Base-by-base conservation (phyloP, 495 filamentous ascomycete genomes). In the Tuber brumale region DNA sequence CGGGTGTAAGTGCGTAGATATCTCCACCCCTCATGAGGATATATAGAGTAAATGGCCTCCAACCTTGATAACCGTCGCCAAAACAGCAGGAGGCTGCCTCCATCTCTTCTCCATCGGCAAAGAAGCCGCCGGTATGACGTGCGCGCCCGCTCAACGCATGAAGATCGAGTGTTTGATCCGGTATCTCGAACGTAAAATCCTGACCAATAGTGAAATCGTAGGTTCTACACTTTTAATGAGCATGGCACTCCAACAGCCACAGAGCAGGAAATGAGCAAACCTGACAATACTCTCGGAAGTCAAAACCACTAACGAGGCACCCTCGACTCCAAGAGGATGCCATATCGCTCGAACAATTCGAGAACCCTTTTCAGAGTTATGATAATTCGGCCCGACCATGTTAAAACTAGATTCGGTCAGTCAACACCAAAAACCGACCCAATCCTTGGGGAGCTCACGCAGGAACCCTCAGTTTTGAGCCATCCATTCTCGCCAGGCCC, bases 1-100 rank as follows among this genome's bases (percentile, higher is more conserved):
- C 69, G 1, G 82, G 82, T 12, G 71, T 77, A 31, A 83, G 76
- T 5, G 76, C 79, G 18, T 83, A 83, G 8, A 83, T 78, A 72
- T 83, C 82, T 16, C 82, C 82, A 1, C 80, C 80, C 6, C 82
- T 79, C 82, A 83, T 83, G 72, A 83, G 76, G 42, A 83, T 81
- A 69, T 83, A 83, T 21, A 83, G 79, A 23, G 81, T 83, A 42
- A 83, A 80, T 35, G 79, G 81, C 9, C 81, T 71, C 82, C 82
- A 83, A 18, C 81, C 75, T 72, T 79, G 70, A 16, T 46, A 16
- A 31, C 81, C 81, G 9, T 74, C 77, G 0, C 75, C 81, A 31
- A 83, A 83, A 46, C 81, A 83, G 69, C 76, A 83, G 8, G 81
- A 81, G 9, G 82, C 79, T 2, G 81, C 81, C 44, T 78, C 81